Evolutionary conservation across 2,329 filamentous ascomycete species (phyloP).

Genomic region (Tolypocladium sp.): DNA sequence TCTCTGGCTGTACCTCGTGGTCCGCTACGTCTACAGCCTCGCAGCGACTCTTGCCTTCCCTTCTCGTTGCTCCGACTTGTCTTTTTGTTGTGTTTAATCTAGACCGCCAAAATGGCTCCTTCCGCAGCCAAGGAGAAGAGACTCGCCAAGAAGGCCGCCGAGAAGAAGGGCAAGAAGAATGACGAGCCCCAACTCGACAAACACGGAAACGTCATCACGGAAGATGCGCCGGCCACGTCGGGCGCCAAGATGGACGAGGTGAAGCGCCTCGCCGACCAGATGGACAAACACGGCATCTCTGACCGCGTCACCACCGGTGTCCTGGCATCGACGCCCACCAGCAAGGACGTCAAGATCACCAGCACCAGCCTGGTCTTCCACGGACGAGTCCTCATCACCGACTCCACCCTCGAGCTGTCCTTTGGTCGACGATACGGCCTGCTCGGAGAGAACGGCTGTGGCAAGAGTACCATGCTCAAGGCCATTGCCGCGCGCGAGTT

Average conservation of each 20-base stretch:
- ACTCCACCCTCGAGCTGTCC: conserved; percentile 87
- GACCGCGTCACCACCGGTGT: conserved; percentile 98
- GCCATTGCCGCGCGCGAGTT: conserved; percentile 89
- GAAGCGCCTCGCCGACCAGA: conserved; percentile 80
- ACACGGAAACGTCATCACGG: conserved; percentile 45
- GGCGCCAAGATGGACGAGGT: conserved; percentile 70
- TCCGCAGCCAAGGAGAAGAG: conserved; percentile 64
- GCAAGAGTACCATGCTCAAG: conserved; percentile 97
- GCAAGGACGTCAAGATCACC: conserved; percentile 94
- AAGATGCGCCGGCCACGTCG: conserved; percentile 60
- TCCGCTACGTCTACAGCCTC: not conserved
- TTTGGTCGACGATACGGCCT: conserved; percentile 90
- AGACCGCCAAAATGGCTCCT: conserved; percentile 43
- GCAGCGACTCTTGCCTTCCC: not conserved
- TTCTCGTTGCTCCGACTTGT: conserved; percentile 1
- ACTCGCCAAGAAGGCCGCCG: conserved; percentile 60
- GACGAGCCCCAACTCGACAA: conserved; percentile 60
- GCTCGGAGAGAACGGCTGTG: conserved; percentile 97
- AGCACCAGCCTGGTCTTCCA: conserved; percentile 94
- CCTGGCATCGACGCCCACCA: conserved; percentile 71
- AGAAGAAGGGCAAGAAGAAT: conserved; percentile 66
- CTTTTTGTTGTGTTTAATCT: conserved; percentile 1
- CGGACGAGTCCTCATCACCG: conserved; percentile 89
- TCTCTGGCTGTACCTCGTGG: not conserved
- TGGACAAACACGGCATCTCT: conserved; percentile 92